Evolutionary conservation across 1,284 basidiomycete species (phyloP).

Genomic region (Fomitopsis schrenkii): DNA sequence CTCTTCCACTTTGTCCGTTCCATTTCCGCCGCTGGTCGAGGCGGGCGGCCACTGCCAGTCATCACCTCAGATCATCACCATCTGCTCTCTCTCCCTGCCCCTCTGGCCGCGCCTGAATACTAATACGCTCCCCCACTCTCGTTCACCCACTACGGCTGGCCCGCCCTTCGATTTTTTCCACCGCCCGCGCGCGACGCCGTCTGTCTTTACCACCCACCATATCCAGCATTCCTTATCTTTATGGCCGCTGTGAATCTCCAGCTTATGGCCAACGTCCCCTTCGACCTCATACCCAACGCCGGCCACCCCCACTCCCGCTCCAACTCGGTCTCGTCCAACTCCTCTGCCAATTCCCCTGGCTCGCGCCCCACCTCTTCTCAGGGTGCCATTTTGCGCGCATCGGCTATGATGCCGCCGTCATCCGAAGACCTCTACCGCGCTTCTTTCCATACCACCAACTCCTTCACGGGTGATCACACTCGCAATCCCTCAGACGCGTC

Average conservation of each 20-base stretch:
- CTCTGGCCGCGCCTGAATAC: constrained; percentile 4
- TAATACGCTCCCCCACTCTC: constrained; percentile 29
- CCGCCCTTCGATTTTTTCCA: constrained; percentile 28
- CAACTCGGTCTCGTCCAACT: constrained; percentile 69
- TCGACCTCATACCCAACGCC: constrained; percentile 62
- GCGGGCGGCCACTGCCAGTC: constrained; percentile 9
- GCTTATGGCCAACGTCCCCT: constrained; percentile 60
- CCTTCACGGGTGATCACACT: constrained; percentile 28
- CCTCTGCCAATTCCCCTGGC: constrained; percentile 56
- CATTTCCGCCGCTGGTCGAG: constrained; percentile 10
- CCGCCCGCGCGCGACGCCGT: constrained; percentile 13
- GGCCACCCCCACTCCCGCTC: constrained; percentile 67
- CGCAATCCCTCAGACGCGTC: constrained; percentile 32
- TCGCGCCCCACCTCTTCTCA: constrained; percentile 76
- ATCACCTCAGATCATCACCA: constrained; percentile 16
- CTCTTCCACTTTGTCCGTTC: neutral
- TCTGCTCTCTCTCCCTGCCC: constrained; percentile 7
- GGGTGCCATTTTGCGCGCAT: constrained; percentile 50
- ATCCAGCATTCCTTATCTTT: constrained; percentile 20
- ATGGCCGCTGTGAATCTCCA: constrained; percentile 76
- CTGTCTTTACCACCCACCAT: constrained; percentile 28
- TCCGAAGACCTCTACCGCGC: constrained; percentile 67
- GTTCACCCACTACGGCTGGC: constrained; percentile 32
- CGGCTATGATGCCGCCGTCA: constrained; percentile 43
- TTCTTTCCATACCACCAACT: constrained; percentile 38